phyloP scores from a whole-genome alignment of 140 eudicot species.

The Cichorium intybus region DNA sequence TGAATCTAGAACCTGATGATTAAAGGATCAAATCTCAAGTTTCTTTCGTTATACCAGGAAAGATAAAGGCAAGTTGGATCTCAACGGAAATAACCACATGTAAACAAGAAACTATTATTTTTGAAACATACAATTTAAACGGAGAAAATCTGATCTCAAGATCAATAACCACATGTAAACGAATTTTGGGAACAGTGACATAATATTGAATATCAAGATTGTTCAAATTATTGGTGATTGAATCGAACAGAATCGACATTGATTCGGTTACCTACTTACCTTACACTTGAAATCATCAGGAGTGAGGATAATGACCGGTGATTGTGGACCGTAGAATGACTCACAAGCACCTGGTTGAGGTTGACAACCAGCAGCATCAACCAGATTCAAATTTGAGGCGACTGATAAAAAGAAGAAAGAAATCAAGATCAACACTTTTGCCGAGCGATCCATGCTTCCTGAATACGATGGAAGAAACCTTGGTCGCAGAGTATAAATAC shows the following conservation, averaged over 20 bases:
- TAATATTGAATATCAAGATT: background rate
- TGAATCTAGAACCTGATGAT: slow-evolving; percentile 67
- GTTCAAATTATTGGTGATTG: too few relatives aligned
- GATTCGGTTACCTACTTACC: slow-evolving; percentile 53
- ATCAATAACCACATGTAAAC: slow-evolving; percentile 3
- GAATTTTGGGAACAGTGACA: background rate
- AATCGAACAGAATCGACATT: background rate
- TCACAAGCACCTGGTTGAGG: too few relatives aligned
- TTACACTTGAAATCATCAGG: slow-evolving; percentile 81
- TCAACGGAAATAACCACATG: background rate
- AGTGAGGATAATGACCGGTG: slow-evolving; percentile 79
- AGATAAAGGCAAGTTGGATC: background rate
- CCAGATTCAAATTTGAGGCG: slow-evolving; percentile 17
- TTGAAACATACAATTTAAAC: background rate
- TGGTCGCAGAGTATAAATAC: too few relatives aligned
- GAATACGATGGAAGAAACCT: too few relatives aligned
- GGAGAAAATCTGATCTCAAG: slow-evolving; percentile 10
- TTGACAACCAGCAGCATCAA: too few relatives aligned
- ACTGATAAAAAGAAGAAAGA: slow-evolving; percentile 24
- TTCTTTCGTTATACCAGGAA: background rate
- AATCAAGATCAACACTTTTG: slow-evolving; percentile 13
- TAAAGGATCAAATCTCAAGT: slow-evolving; percentile 9
- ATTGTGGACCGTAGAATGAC: slow-evolving; percentile 72
- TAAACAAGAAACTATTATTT: background rate
- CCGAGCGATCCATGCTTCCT: too few relatives aligned